These are phyloP conservation scores for Plasmodium coatneyi DNA, from an alignment of 169 alveolate species.

Conservation along the genomic window DNA sequence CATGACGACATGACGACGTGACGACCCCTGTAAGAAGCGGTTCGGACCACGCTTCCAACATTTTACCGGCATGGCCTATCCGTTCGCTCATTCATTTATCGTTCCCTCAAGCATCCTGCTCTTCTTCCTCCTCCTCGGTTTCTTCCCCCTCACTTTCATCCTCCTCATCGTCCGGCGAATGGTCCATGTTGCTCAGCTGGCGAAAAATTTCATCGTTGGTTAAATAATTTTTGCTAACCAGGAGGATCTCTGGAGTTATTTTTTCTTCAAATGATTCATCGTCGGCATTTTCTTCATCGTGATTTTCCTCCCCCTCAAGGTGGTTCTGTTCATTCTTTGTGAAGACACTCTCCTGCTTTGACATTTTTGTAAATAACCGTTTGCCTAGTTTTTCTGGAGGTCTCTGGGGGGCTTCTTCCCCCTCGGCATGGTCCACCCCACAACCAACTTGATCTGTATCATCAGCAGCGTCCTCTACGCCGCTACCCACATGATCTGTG, in stretches of 20 bases:
- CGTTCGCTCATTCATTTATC: neutral
- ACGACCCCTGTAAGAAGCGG: neutral
- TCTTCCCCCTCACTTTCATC: neutral
- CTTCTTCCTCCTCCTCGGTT: neutral
- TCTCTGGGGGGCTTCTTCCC: neutral
- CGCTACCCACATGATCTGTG: neutral
- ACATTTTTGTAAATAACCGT: neutral
- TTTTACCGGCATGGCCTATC: neutral
- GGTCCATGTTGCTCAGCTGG: slow-evolving; percentile 66
- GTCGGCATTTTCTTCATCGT: neutral
- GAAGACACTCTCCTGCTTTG: neutral
- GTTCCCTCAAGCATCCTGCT: neutral
- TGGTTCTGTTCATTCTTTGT: neutral
- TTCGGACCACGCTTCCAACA: neutral
- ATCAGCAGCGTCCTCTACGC: neutral
- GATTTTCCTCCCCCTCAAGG: neutral
- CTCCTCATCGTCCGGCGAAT: slow-evolving; percentile 9
- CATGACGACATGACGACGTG: neutral
- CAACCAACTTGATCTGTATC: neutral
- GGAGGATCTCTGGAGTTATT: slow-evolving; percentile 41
- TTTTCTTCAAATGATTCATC: neutral
- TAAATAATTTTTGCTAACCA: slow-evolving; percentile 22
- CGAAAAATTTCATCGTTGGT: slow-evolving; percentile 35
- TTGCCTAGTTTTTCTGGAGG: neutral
- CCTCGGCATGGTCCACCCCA: neutral